Conservation (phyloP, 768 basidiomycete species). For the Erythrobasidium yunnanense region DNA sequence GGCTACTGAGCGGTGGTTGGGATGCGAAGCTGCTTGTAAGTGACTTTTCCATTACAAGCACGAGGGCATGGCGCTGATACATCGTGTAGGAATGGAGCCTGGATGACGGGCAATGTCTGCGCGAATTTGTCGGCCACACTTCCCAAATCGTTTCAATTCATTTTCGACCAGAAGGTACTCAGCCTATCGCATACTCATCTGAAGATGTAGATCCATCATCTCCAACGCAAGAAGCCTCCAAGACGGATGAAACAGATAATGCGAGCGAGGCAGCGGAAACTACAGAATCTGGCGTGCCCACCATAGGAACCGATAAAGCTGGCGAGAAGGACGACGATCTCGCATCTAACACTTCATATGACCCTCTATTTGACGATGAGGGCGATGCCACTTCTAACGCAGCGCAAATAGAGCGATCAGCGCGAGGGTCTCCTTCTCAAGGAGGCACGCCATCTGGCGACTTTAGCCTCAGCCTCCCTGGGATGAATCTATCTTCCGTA, state of each 20-base stretch:
- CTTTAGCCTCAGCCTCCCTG: background rate
- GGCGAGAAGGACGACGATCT: conserved; percentile 45
- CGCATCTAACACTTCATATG: conserved; percentile 69
- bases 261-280: background rate
- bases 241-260: background rate
- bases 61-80: conserved; percentile 29
- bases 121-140: conserved; percentile 68
- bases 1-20: conserved; percentile 85
- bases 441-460: background rate
- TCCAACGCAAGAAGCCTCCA: background rate
- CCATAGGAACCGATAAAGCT: conserved; percentile 9
- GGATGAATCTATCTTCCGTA: conserved; percentile 1
- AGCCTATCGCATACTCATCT: background rate
- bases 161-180: conserved; percentile 52
- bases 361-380: conserved; percentile 76
- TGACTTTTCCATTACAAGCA: background rate
- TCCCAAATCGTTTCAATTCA: conserved; percentile 73
- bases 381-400: conserved; percentile 44
- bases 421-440: conserved; percentile 27
- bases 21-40: conserved; percentile 47
- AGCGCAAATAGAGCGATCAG: conserved; percentile 23
- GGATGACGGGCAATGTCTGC: conserved; percentile 68
- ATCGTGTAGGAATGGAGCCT: conserved; percentile 84
- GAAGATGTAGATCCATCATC: background rate
- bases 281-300: too few species aligned